A percentile compares a stretch with the other conserved stretches of the same genome.
Evolutionary conservation across 768 basidiomycete species (phyloP).

Genomic region (Leccinellum rugosiceps): DNA sequence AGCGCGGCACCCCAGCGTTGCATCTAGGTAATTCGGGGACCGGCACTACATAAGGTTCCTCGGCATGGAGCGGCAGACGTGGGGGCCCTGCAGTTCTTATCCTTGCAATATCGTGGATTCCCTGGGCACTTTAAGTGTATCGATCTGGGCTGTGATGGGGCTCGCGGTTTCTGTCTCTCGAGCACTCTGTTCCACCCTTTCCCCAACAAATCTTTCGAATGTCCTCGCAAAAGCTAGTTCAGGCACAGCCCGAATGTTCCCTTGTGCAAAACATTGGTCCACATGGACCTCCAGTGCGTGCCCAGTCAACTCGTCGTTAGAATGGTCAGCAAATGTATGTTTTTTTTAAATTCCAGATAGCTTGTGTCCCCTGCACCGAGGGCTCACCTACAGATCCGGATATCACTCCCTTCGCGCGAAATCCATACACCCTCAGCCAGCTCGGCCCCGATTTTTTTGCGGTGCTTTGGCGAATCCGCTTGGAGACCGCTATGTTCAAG

Average conservation of each 20-base stretch:
- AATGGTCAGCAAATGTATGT: background rate
- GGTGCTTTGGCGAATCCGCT: conserved; percentile 16
- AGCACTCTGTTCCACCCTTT: background rate
- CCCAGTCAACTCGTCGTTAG: background rate
- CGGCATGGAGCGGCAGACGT: conserved; percentile 11
- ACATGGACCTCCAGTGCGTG: conserved; percentile 1
- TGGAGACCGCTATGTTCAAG: conserved; percentile 18
- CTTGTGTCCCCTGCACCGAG: background rate
- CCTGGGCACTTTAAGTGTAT: conserved; percentile 15
- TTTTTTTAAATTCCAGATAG: background rate
- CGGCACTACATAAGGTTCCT: conserved; percentile 13
- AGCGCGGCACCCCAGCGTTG: background rate
- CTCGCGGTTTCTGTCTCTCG: background rate
- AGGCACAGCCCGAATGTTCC: conserved; percentile 1
- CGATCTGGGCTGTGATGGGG: conserved; percentile 1
- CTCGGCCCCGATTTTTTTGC: conserved; percentile 11
- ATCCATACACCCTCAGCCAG: background rate
- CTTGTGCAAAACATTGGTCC: background rate
- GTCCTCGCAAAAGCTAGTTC: background rate
- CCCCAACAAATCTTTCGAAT: background rate
- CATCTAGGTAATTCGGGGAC: background rate
- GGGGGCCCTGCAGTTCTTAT: conserved; percentile 1
- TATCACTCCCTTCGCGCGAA: background rate
- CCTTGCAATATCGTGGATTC: conserved; percentile 7
- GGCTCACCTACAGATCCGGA: background rate